A percentile compares a stretch with the other conserved stretches of the same genome.
Conservation (phyloP, 1,139 yeast species). For the Kodamaea suecica region DNA sequence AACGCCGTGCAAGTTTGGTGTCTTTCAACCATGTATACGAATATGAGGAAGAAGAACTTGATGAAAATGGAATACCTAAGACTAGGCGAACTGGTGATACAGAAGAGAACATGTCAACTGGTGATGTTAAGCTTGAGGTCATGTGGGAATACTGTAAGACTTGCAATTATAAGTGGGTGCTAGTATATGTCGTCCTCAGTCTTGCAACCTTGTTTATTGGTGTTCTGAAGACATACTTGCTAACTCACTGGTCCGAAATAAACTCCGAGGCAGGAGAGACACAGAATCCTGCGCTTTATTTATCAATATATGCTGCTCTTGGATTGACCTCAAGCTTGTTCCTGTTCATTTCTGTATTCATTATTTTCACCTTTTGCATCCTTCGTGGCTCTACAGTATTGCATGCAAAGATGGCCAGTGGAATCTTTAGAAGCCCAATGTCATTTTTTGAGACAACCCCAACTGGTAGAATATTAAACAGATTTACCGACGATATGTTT, state of each 20-base stretch:
- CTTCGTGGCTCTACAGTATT: conserved; percentile 33
- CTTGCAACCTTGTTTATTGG: conserved; percentile 20
- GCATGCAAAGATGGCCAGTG: conserved; percentile 37
- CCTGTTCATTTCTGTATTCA: conserved; percentile 26
- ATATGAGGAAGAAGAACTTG: conserved; percentile 17
- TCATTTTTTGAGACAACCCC: conserved; percentile 45
- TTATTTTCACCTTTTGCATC: conserved; percentile 34
- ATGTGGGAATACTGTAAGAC: conserved; percentile 36
- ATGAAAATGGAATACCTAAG: conserved; percentile 10
- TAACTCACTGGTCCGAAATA: conserved; percentile 39
- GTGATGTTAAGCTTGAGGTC: conserved; percentile 32
- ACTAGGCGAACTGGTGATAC: conserved; percentile 24
- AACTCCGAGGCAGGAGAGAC: conserved; percentile 27
- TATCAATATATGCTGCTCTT: conserved; percentile 24
- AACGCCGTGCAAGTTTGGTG: conserved; percentile 18
- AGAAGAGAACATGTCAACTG: conserved; percentile 30
- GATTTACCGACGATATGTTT: conserved; percentile 39
- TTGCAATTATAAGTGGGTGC: conserved; percentile 29
- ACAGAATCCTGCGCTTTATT: conserved; percentile 23
- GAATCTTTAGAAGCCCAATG: conserved; percentile 43
- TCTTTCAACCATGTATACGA: conserved; percentile 22
- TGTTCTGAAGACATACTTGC: conserved; percentile 31
- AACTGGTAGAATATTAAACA: conserved; percentile 38
- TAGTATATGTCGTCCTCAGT: conserved; percentile 25
- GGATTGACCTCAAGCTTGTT: conserved; percentile 29